These are phyloP conservation scores for Puccinia brachypodii DNA, from an alignment of 1,284 basidiomycete genomes.

Conservation along the genomic window DNA sequence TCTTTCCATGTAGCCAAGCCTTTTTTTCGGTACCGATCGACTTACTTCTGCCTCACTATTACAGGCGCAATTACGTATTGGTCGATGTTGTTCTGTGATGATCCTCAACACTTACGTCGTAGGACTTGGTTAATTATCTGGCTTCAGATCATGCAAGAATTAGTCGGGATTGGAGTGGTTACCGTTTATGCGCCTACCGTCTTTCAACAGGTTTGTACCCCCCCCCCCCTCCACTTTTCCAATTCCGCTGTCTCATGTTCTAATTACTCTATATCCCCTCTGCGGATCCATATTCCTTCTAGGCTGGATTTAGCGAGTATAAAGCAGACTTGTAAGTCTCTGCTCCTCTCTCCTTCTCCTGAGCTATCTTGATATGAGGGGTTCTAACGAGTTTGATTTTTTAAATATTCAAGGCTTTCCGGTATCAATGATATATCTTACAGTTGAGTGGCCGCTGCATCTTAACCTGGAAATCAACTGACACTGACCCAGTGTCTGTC, in stretches of 20 bases:
- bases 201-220: constrained; percentile 35
- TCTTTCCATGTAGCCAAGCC: background rate
- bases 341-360: background rate
- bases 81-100: constrained; percentile 52
- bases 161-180: constrained; percentile 55
- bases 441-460: constrained; percentile 48
- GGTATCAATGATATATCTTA: constrained; percentile 56
- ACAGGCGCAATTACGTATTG: constrained; percentile 50
- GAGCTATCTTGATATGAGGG: background rate
- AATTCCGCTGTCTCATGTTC: background rate
- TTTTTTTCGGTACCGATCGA: background rate
- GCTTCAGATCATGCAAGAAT: constrained; percentile 56
- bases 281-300: background rate
- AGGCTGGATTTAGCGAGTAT: constrained; percentile 54
- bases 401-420: constrained; percentile 45
- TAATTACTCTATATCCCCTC: background rate
- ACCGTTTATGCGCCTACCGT: constrained; percentile 51
- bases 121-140: constrained; percentile 51
- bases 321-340: constrained; percentile 53
- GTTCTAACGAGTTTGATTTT: background rate
- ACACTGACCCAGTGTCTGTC: background rate
- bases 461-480: no score
- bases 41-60: background rate
- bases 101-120: constrained; percentile 51
- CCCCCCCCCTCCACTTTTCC: background rate